Conservation (phyloP, 129 eudicot genomes). For the Oenanthe sinensis region DNA sequence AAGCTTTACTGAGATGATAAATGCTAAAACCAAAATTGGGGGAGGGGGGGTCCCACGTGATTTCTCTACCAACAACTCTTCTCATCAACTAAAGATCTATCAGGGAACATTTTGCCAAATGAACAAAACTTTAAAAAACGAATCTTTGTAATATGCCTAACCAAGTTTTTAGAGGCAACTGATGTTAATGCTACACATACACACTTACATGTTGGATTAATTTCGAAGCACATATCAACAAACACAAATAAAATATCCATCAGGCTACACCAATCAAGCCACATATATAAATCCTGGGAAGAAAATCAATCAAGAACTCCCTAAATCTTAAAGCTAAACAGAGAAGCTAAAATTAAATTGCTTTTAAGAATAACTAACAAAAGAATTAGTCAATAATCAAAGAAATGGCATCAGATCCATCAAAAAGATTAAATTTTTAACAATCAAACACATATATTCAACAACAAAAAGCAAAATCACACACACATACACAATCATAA, state of each 20-base stretch:
- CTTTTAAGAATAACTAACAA: not conserved
- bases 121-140: not conserved
- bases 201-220: not conserved
- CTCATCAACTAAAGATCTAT: not conserved
- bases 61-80: not conserved
- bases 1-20: not conserved
- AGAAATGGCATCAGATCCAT: not conserved
- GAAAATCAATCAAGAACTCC: not conserved
- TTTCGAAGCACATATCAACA: not conserved
- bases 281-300: not conserved
- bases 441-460: not conserved
- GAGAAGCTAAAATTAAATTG: not conserved
- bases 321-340: not conserved
- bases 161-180: not conserved
- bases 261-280: not conserved
- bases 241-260: not conserved
- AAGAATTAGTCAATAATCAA: not conserved
- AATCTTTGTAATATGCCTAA: not conserved
- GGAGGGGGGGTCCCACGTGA: not conserved
- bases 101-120: not conserved
- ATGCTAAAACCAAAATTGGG: not conserved
- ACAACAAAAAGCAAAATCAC: constrained; percentile 7
- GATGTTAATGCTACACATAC: not conserved
- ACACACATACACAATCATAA: constrained; percentile 6
- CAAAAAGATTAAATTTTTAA: constrained; percentile 12